Conservation (phyloP, 2,329 filamentous ascomycete species). For the Purpureocillium takamizusanense region DNA sequence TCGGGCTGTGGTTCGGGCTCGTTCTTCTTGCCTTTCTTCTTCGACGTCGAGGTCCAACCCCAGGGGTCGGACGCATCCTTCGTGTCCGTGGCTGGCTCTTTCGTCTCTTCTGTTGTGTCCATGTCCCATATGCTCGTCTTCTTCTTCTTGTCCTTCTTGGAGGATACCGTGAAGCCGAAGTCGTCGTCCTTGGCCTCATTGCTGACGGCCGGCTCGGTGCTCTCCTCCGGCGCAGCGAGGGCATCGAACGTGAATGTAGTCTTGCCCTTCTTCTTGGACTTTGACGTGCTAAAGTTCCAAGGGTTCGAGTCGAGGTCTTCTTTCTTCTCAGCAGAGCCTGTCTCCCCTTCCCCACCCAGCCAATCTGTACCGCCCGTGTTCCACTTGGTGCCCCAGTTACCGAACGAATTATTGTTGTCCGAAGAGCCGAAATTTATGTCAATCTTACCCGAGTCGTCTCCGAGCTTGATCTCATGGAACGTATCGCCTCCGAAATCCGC, state of each 20-base stretch:
- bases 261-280: constrained; percentile 44
- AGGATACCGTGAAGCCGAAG: constrained; percentile 17
- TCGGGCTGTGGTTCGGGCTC: constrained; percentile 16
- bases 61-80: constrained; percentile 19
- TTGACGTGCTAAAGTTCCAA: constrained; percentile 37
- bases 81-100: constrained; percentile 12
- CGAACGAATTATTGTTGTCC: constrained; percentile 36
- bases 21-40: constrained; percentile 32
- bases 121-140: constrained; percentile 27
- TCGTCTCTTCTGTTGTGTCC: constrained; percentile 22
- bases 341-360: constrained; percentile 16
- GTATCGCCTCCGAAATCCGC: constrained; percentile 35
- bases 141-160: constrained; percentile 35
- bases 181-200: constrained; percentile 18
- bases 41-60: constrained; percentile 23
- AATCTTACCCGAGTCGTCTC: constrained; percentile 47
- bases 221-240: constrained; percentile 31
- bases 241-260: constrained; percentile 37
- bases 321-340: constrained; percentile 28
- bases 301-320: constrained; percentile 35
- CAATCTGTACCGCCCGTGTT: constrained; percentile 41
- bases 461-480: constrained; percentile 60
- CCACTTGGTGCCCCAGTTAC: constrained; percentile 54
- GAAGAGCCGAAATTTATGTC: constrained; percentile 45
- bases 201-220: constrained; percentile 24